Conservation (phyloP, 2,329 filamentous ascomycete species). For the Fusarium verrucosum region DNA sequence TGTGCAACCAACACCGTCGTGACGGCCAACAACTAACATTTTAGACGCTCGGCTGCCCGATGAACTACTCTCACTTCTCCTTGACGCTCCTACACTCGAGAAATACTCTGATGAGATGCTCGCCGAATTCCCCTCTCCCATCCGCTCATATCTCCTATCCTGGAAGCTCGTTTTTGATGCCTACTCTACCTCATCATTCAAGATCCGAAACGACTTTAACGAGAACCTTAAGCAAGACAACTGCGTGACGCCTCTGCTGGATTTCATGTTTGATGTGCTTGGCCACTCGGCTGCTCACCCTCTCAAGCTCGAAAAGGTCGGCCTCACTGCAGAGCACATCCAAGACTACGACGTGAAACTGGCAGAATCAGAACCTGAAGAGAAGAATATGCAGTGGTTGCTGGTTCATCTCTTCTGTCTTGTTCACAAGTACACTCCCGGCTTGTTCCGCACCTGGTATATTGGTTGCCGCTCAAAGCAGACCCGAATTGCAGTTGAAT, state of each 20-base stretch:
- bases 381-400: constrained; percentile 83
- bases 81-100: constrained; percentile 79
- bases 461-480: constrained; percentile 82
- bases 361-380: constrained; percentile 67
- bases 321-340: constrained; percentile 67
- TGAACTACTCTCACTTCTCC: constrained; percentile 83
- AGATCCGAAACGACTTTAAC: constrained; percentile 82
- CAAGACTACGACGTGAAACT: constrained; percentile 61
- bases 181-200: constrained; percentile 79
- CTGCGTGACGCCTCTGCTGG: constrained; percentile 73
- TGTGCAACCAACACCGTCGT: background rate
- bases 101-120: constrained; percentile 72
- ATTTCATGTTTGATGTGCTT: constrained; percentile 85
- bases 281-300: constrained; percentile 79
- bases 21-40: constrained; percentile 10
- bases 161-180: constrained; percentile 93
- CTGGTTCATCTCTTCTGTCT: constrained; percentile 88
- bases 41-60: constrained; percentile 76
- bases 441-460: constrained; percentile 85
- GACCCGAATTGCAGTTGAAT: constrained; percentile 80
- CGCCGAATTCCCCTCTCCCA: constrained; percentile 71
- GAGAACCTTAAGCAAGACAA: constrained; percentile 80
- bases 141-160: constrained; percentile 84
- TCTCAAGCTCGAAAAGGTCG: constrained; percentile 75
- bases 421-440: constrained; percentile 78